Conservation (phyloP, 2,329 filamentous ascomycete genomes). For the Aspergillus sp. region DNA sequence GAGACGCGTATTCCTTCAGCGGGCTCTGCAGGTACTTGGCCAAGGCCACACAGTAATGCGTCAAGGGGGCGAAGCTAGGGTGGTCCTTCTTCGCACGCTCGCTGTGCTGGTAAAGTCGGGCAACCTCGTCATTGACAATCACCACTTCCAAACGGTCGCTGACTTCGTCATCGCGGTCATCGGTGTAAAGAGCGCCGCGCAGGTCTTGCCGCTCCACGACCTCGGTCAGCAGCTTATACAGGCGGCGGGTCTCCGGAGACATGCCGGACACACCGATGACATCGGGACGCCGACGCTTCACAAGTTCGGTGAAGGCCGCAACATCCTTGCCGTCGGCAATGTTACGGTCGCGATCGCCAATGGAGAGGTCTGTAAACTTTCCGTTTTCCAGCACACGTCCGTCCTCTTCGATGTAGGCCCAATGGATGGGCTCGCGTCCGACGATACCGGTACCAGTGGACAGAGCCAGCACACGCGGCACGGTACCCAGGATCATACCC, state of each 20-base stretch:
- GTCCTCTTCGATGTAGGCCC: conserved; percentile 92
- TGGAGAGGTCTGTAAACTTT: conserved; percentile 75
- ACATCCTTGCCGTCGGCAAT: conserved; percentile 66
- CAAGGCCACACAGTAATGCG: conserved; percentile 85
- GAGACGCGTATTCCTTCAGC: conserved; percentile 91
- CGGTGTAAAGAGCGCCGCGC: conserved; percentile 77
- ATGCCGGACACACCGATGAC: conserved; percentile 88
- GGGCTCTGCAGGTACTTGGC: conserved; percentile 93
- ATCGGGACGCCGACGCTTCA: conserved; percentile 80
- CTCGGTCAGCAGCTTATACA: conserved; percentile 78
- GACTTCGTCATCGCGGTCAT: conserved; percentile 74
- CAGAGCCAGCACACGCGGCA: conserved; percentile 81
- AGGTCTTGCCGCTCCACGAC: conserved; percentile 77
- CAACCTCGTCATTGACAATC: conserved; percentile 93
- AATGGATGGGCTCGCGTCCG: conserved; percentile 74
- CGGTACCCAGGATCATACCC: conserved; percentile 84
- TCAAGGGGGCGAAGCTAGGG: conserved; percentile 74
- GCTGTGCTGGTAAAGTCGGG: conserved; percentile 92
- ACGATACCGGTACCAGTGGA: conserved; percentile 83
- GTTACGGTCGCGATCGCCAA: conserved; percentile 66
- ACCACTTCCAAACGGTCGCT: conserved; percentile 83
- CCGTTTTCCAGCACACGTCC: conserved; percentile 86
- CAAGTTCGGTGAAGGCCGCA: conserved; percentile 73
- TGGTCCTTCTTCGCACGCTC: conserved; percentile 76
- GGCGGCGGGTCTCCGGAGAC: conserved; percentile 79